phyloP scores from a whole-genome alignment of 2,329 filamentous ascomycete genomes.

The Cytospora paraplurivora region DNA sequence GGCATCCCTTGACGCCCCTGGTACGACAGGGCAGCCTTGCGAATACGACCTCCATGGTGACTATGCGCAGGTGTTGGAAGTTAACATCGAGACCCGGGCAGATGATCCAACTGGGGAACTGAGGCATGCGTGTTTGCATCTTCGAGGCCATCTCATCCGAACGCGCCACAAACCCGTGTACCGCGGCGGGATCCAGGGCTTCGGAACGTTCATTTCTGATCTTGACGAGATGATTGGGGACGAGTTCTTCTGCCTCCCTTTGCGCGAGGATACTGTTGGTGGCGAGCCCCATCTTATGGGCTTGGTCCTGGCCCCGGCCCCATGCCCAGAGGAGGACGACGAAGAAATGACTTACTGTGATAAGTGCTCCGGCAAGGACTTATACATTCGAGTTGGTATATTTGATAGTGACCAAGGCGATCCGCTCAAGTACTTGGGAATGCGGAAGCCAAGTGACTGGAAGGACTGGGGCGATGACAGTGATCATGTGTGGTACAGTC shows the following conservation, averaged over 20 bases:
- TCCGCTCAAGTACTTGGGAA: conserved; percentile 7
- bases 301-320: conserved; percentile 10
- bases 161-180: not conserved
- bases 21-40: not conserved
- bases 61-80: not conserved
- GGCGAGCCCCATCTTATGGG: not conserved
- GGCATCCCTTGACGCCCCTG: conserved; percentile 14
- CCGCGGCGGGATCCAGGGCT: fast-evolving
- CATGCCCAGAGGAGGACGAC: not conserved
- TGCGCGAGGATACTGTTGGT: not conserved
- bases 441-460: conserved; percentile 20
- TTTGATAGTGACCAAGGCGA: not conserved
- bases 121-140: conserved; percentile 12
- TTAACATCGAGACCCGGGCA: not conserved
- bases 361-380: not conserved
- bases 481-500: conserved; percentile 18
- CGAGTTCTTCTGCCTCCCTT: conserved; percentile 1
- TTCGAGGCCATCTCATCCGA: conserved; percentile 3
- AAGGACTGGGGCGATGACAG: not conserved
- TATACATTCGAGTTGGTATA: conserved; percentile 2
- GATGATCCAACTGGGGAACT: conserved; percentile 10
- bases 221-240: not conserved
- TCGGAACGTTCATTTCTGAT: conserved; percentile 11
- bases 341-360: conserved; percentile 2
- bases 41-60: not conserved